Evolutionary conservation across 257 asterid genomes (phyloP).

Genomic region (Sherardia arvensis): DNA sequence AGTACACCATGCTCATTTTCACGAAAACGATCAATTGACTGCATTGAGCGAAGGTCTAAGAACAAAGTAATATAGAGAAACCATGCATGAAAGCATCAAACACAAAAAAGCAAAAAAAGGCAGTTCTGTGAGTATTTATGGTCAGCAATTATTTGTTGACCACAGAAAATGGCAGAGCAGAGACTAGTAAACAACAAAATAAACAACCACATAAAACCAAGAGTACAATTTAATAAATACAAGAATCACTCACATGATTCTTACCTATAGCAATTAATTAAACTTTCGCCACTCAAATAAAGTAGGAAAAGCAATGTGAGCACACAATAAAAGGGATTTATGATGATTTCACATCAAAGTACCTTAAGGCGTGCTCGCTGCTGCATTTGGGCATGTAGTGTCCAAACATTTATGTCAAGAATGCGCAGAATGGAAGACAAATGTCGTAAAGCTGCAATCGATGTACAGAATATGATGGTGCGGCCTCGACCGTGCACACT

Average conservation of each 20-base stretch:
- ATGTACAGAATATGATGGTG: slow-evolving; percentile 85
- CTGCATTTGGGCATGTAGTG: slow-evolving; percentile 97
- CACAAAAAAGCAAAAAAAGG: not conserved
- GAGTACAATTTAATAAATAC: not conserved
- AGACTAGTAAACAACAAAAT: not conserved
- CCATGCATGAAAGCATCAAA: not conserved
- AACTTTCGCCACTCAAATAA: not conserved
- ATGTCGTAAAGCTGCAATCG: slow-evolving; percentile 90
- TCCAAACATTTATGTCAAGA: slow-evolving; percentile 58
- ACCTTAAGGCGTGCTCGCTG: slow-evolving; percentile 97
- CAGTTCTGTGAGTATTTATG: not conserved
- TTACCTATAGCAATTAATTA: not conserved
- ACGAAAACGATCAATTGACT: slow-evolving; percentile 93
- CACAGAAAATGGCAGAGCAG: not conserved
- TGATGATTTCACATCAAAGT: not conserved
- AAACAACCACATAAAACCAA: not conserved
- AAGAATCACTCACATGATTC: not conserved
- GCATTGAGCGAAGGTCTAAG: slow-evolving; percentile 19
- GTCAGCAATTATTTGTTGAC: not conserved
- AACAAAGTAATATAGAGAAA: not conserved
- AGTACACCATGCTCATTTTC: slow-evolving; percentile 69
- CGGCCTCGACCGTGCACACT: slow-evolving; percentile 92
- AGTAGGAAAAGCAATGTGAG: slow-evolving; percentile 10
- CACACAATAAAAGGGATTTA: not conserved
- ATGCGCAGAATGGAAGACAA: slow-evolving; percentile 67